Evolutionary conservation across 345 rosid genomes (phyloP), one percentile per base, ranked within the genome.

Genomic region (Mallotus nudiflorus): DNA sequence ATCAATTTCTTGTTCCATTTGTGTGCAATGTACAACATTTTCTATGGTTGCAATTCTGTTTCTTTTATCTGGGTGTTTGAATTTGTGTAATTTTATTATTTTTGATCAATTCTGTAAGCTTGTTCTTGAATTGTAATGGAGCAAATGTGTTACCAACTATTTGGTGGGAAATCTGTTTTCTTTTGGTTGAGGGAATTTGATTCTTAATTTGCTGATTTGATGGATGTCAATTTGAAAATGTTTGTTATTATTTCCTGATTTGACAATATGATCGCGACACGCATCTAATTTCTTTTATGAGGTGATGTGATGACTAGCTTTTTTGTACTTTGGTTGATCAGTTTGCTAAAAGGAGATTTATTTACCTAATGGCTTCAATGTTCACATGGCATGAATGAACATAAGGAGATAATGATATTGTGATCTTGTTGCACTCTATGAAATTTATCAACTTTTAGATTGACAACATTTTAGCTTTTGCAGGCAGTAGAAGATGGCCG

Each of bases 401-500:
- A 18, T 29, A 29, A 57, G 5, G n/a, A 0, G 24, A 29, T 4
- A 18, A 57, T 57, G 13, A 19, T 24, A 8, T 35, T 8, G 13
- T 19, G 45, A n/a, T 18, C 25, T 54, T 54, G 59, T 53, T 10
- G 58, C 15, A 15, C 22, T 52, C 0, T 25, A 68, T 18, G 13
- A 29, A 19, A 29, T 40, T 20, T 37, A 6, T 48, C 42, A 4
- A 22, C 16, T 33, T 65, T 63, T 71, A 39, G 19, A 33, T 75
- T 56, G 54, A 35, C 50, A 39, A 29, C 6, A 6, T 44, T 45
- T 67, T 16, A 24, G 14, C 48, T 18, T 73, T 62, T 3, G 65
- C 72, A 82, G 89, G 68, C 72, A 66, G 78, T 82, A 75, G 80
- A 84, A 84, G 66, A 85, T 85, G 92, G 92, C 89, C 53, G 91